Evolutionary conservation across 768 basidiomycete species (phyloP).

Genomic region (Russula compacta): DNA sequence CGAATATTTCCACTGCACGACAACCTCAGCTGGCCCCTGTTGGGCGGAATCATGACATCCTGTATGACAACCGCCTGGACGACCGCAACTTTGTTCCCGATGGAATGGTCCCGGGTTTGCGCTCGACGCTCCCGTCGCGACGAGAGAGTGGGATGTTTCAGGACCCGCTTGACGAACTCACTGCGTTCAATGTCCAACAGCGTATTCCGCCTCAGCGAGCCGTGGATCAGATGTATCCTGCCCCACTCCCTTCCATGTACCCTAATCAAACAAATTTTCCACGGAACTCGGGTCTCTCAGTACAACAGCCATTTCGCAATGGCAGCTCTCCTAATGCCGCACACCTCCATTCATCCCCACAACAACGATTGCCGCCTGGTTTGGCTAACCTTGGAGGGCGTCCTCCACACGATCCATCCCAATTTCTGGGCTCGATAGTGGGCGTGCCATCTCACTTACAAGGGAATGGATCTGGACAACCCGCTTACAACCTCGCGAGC

Average conservation of each 20-base stretch:
- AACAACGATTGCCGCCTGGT: conserved; percentile 68
- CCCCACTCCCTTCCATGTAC: conserved; percentile 40
- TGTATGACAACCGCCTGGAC: conserved; percentile 67
- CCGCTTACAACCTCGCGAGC: conserved; percentile 33
- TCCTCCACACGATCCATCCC: conserved; percentile 69
- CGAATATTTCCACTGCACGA: conserved; percentile 30
- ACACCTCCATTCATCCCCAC: conserved; percentile 36
- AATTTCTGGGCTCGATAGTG: conserved; percentile 38
- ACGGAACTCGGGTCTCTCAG: conserved; percentile 43
- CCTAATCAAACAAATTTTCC: conserved; percentile 41
- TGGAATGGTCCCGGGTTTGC: conserved; percentile 78
- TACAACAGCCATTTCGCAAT: conserved; percentile 57
- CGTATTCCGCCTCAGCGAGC: conserved; percentile 41
- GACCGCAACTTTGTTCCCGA: conserved; percentile 76
- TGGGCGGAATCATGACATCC: conserved; percentile 48
- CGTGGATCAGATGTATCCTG: conserved; percentile 49
- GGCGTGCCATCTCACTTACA: conserved; percentile 29
- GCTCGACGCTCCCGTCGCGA: conserved; percentile 54
- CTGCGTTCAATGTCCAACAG: conserved; percentile 52
- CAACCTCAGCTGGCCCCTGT: conserved; percentile 29
- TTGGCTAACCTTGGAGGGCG: conserved; percentile 75
- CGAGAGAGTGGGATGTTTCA: conserved; percentile 45
- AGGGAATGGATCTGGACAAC: conserved; percentile 7
- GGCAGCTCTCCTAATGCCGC: conserved; percentile 56
- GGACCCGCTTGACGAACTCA: conserved; percentile 52